Base-by-base conservation (phyloP, 108 stramenopile genomes). In the Chaetoceros tenuissimus region DNA sequence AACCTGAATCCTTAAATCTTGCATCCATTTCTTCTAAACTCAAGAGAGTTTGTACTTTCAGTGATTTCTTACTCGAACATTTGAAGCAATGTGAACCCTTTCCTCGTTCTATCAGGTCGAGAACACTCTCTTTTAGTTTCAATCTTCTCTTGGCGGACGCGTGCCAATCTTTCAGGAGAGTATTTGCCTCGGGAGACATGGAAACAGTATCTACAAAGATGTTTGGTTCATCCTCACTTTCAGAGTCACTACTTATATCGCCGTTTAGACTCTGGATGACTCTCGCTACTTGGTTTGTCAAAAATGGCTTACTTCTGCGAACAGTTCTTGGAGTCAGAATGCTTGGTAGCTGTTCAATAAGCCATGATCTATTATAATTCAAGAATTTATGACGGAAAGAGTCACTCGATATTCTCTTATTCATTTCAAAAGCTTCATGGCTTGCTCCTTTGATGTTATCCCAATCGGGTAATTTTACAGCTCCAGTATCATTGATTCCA, bases 341-440 rank as follows among this genome's bases (percentile, higher is more conserved):
- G 26, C 70, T 59, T 7, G 91, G 91, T 20, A 92, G 74, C 58
- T 86, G 82, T 3, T 73, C 49, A 25, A 89, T 73, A 24, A 92
- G 54, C 87, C 88, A 92, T 2, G 77, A 64, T 21, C 87, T 59
- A 45, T 92, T 89, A 78, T 92, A 86, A 52, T 79, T 74, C 30
- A 92, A 63, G 67, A 92, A 92, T 60, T 86, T 87, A 66, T 81
- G 87, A n/a, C 87, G 77, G 64, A 92, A 92, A 18, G 82, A 77
- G 45, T 89, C 87, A 7, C 61, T 57, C 3, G 87, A 78, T 24
- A 92, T 77, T 23, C 78, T 59, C 52, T 82, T 77, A 54, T 89
- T 88, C 84, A 92, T 78, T 59, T 83, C 40, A 49, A 71, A 86
- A 3, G 77, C 62, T 45, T 85, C 81, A 66, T 84, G 76, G 27